These are phyloP conservation scores for Ramalina peruviana DNA, from an alignment of 495 filamentous ascomycete species.

Conservation along the genomic window DNA sequence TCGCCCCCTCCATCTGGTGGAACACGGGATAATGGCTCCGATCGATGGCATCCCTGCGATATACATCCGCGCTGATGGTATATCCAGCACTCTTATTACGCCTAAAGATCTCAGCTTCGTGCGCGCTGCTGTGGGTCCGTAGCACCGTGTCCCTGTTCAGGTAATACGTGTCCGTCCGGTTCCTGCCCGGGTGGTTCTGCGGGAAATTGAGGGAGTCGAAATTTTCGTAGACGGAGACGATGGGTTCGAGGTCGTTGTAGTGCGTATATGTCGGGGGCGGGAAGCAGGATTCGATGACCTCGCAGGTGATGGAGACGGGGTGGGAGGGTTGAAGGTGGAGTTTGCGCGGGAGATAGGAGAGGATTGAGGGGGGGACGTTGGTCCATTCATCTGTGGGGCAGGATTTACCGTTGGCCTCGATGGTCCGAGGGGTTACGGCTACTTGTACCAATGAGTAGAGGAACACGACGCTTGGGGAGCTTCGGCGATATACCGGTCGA, in stretches of 20 bases:
- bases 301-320: conserved; percentile 77
- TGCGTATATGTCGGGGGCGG: conserved; percentile 54
- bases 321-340: conserved; percentile 82
- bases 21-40: conserved; percentile 91
- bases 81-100: conserved; percentile 54
- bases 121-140: conserved; percentile 85
- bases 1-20: conserved; percentile 96
- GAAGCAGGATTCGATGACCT: conserved; percentile 85
- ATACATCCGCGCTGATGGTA: conserved; percentile 89
- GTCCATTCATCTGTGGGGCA: conserved; percentile 72
- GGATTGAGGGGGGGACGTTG: conserved; percentile 65
- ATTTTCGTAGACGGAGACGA: conserved; percentile 78
- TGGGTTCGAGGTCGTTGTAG: conserved; percentile 64
- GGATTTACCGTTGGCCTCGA: conserved; percentile 43
- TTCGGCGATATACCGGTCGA: conserved; percentile 7
- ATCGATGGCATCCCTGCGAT: conserved; percentile 88
- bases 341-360: conserved; percentile 54
- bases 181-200: conserved; percentile 75
- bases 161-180: conserved; percentile 88
- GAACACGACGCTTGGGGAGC: neutral
- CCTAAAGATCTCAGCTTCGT: conserved; percentile 78
- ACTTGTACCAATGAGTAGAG: conserved; percentile 1
- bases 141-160: conserved; percentile 73
- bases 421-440: conserved; percentile 10
- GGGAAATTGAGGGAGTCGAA: conserved; percentile 93